Base-by-base conservation (phyloP, 345 rosid genomes). In the Limnanthes douglasii region DNA sequence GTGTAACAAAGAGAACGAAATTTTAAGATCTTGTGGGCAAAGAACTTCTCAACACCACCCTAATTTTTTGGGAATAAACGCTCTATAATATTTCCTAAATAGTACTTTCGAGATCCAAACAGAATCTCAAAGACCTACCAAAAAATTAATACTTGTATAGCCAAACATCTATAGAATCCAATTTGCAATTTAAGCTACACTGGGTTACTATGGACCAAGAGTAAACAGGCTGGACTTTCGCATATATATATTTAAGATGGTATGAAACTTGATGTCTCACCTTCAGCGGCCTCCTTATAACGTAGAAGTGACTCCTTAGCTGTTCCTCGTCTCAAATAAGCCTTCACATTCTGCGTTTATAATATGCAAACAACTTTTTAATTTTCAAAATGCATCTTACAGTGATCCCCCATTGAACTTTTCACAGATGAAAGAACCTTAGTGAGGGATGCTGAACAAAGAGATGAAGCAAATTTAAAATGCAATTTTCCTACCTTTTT, bases 251-350 rank as follows among this genome's bases (percentile, higher is more conserved):
- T 8, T 26, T 8, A 8, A 15, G 18, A 18, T 12, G 21, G 24
- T 32, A 23, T 24, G 27, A 39, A 34, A 12, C 12, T 17, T 29
- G 20, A 8, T 41, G 33, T 26, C 41, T 51, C 53, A 79, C 95
- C 97, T 66, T 70, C 72, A 47, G 64, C 65, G 49, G 97, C 81
- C 52, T 79, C 93, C 53, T 88, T 72, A 50, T 88, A 62, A 45
- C 56, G 46, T 19, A 60, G 46, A 43, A 88, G 95, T 3, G 93
- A 66, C 65, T 83, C 97, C 43, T 88, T 73, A 32, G 95, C 93
- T 2, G 95, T 68, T 56, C 95, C 97, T 18, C 93, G 86, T 53
- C 97, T 78, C 56, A 88, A 39, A 61, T 83, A 83, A 2, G 95
- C 95, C 68, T 83, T 88, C 33, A 88, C 95, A 64, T 76, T 88